Conservation (phyloP, 2,329 filamentous ascomycete species). For the Pseudogymnoascus sp. region DNA sequence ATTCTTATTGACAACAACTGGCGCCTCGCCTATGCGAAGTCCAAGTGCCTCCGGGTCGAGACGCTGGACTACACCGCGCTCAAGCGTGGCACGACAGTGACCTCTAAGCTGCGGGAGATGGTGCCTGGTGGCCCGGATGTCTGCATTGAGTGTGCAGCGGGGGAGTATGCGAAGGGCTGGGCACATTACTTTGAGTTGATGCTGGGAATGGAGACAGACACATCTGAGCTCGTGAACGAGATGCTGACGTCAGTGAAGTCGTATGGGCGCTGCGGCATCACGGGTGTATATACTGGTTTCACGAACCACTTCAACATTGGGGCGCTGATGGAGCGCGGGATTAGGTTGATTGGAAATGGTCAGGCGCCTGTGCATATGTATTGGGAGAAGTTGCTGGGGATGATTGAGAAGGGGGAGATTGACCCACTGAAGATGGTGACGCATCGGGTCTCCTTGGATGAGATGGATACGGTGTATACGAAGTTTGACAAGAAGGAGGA, state of each 20-base stretch:
- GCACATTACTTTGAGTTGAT: conserved; percentile 49
- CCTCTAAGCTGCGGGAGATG: conserved; percentile 64
- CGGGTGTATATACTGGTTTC: conserved; percentile 37
- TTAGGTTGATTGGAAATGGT: conserved; percentile 56
- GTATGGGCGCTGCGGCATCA: conserved; percentile 51
- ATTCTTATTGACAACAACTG: conserved; percentile 52
- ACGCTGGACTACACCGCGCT: conserved; percentile 59
- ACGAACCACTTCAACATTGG: conserved; percentile 61
- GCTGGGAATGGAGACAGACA: conserved; percentile 53
- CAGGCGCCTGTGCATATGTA: conserved; percentile 66
- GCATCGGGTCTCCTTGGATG: conserved; percentile 67
- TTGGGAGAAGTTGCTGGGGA: conserved; percentile 67
- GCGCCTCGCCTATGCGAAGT: conserved; percentile 49
- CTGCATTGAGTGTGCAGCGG: conserved; percentile 58
- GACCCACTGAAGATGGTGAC: conserved; percentile 75
- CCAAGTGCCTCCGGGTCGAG: conserved; percentile 57
- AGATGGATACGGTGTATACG: conserved; percentile 58
- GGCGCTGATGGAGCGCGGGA: conserved; percentile 56
- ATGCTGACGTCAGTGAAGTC: conserved; percentile 45
- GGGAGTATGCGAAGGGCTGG: conserved; percentile 56
- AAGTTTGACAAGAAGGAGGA: conserved; percentile 56
- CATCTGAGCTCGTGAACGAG: conserved; percentile 49
- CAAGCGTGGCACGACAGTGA: conserved; percentile 57
- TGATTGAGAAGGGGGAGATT: conserved; percentile 59
- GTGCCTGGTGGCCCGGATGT: conserved; percentile 67